Evolutionary conservation across 768 basidiomycete species (phyloP).

Genomic region (Leucocoprinus leucothites): DNA sequence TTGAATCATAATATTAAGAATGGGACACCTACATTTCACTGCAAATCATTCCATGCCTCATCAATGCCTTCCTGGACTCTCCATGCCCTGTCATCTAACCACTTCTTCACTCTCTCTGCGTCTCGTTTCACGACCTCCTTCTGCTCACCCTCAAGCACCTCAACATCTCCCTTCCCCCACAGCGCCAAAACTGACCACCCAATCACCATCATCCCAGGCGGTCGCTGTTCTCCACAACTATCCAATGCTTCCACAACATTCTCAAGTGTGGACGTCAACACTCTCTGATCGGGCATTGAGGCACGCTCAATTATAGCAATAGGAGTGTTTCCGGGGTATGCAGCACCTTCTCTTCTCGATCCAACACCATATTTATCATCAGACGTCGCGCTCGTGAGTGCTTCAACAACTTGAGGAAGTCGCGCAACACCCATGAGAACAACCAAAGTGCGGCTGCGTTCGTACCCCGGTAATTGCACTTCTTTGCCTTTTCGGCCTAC

Average conservation of each 20-base stretch:
- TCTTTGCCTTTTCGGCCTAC: conserved; percentile 84
- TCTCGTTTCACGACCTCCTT: conserved; percentile 28
- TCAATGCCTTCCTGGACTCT: conserved; percentile 63
- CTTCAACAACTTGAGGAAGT: conserved; percentile 64
- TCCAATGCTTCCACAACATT: conserved; percentile 71
- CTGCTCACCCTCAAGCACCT: conserved; percentile 60
- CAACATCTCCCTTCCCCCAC: conserved; percentile 67
- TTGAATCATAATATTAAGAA: no score
- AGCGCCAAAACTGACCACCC: conserved; percentile 89
- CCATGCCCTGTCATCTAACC: conserved; percentile 65
- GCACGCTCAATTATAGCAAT: conserved; percentile 94
- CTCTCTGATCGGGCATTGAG: conserved; percentile 90
- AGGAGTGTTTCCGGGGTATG: conserved; percentile 75
- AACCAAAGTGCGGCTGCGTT: conserved; percentile 74
- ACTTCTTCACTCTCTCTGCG: conserved; percentile 45
- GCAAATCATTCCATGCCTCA: conserved; percentile 31
- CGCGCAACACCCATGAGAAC: conserved; percentile 96
- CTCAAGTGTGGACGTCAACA: conserved; percentile 72
- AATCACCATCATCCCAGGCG: conserved; percentile 94
- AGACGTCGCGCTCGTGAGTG: conserved; percentile 35
- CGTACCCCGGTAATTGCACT: conserved; percentile 86
- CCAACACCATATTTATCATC: background rate
- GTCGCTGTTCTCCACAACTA: conserved; percentile 78
- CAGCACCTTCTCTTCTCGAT: conserved; percentile 32
- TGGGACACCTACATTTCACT: background rate